Evolutionary conservation across 106 monocot species (phyloP), one percentile per base, ranked within the genome.

Genomic region (Gastrodia elata): DNA sequence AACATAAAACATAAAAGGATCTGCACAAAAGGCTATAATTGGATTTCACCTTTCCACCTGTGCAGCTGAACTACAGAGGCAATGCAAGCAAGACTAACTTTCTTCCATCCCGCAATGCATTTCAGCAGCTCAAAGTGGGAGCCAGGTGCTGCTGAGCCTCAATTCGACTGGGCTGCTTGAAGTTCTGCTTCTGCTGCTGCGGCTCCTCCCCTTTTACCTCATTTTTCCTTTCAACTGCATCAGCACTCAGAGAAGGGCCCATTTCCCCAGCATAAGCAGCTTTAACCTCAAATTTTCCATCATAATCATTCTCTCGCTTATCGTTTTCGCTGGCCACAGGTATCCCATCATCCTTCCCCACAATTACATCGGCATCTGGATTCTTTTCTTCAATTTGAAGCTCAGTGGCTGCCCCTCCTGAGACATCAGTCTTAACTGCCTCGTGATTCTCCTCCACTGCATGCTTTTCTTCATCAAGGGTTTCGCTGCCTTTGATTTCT

Each of bases 51-150:
- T 27, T 59, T 30, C 16, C 61, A 27, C 61, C 32, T 14, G 32
- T 32, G 7, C 32, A 61, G 61, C 8, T 61, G 22, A 52, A n/a
- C 22, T 22, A 52, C 4, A 24, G 24, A 56, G 56, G 24, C n/a
- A 3, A 56, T n/a, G 24, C n/a, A 3, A 4, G 4, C 22, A 8
- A 56, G 25, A n/a, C 56, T 56, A 4, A 56, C 7, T 5, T 27
- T n/a, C 28, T 28, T 8, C 9, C 4, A 32, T 30, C 30, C 14
- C 3, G 28, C 3, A 61, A 61, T 52, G 22, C 61, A 32, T 38
- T 38, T 38, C 37, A 38, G n/a, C 37, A 67, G 67, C 67, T 67
- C 67, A 67, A 67, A 38, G 67, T 67, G 20, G 67, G 37, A 67
- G 67, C 20, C 67, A 67, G 67, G 38, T 67, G 67, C 18, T 38